A percentile compares a stretch with the other conserved stretches of the same genome.
These are phyloP conservation scores for Musa balbisiana DNA, from an alignment of 202 grass and related monocot species.

Conservation along the genomic window DNA sequence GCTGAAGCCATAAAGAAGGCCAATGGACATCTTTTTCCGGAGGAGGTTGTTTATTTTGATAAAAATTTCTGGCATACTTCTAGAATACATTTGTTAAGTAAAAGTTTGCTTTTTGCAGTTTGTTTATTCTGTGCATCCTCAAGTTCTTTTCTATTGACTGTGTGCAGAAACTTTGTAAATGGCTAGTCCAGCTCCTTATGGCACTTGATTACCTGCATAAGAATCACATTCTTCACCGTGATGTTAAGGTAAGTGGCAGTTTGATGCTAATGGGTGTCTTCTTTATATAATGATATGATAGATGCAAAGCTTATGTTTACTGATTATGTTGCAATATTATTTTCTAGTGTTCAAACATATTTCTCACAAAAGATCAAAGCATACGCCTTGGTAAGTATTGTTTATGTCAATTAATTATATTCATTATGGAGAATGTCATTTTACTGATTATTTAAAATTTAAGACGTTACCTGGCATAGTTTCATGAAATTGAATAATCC, in stretches of 20 bases:
- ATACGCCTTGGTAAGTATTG: slow-evolving; percentile 65
- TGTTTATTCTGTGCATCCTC: not conserved
- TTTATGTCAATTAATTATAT: not conserved
- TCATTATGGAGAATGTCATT: not conserved
- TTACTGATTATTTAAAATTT: not conserved
- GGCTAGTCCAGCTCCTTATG: slow-evolving; percentile 96
- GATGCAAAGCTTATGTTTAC: not conserved
- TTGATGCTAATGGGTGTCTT: not conserved
- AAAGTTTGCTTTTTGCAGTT: slow-evolving; percentile 5
- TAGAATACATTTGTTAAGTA: not conserved
- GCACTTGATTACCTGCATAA: slow-evolving; percentile 92
- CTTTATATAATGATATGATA: not conserved
- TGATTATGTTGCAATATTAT: slow-evolving; percentile 29
- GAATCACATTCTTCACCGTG: slow-evolving; percentile 95
- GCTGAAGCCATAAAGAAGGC: slow-evolving; percentile 74
- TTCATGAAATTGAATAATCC: not conserved
- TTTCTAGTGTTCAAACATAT: slow-evolving; percentile 90
- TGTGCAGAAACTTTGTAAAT: slow-evolving; percentile 40
- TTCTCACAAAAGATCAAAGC: slow-evolving; percentile 84
- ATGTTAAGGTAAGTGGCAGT: slow-evolving; percentile 66
- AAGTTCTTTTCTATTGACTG: not conserved
- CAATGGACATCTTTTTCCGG: slow-evolving; percentile 56
- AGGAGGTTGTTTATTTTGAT: slow-evolving; percentile 50
- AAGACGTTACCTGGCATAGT: not conserved
- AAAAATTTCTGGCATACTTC: slow-evolving; percentile 7